Percentiles rank a stretch among this genome's conserved stretches.
These are phyloP conservation scores for Dactylonectria estremocensis DNA, from an alignment of 2,329 filamentous ascomycete genomes.

Conservation along the genomic window DNA sequence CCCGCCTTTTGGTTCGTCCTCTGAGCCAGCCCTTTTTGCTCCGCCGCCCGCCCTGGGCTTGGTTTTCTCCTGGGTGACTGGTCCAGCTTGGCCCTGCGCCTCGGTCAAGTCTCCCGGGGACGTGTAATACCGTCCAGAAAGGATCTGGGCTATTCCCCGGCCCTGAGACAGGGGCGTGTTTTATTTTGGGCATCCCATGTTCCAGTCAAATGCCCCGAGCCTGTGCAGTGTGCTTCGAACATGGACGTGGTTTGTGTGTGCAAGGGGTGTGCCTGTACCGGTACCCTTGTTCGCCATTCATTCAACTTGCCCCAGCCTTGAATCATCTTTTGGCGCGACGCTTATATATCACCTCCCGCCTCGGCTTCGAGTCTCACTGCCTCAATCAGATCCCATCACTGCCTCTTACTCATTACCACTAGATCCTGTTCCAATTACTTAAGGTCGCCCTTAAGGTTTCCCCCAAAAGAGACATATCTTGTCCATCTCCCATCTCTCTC, in stretches of 20 bases:
- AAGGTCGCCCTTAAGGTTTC: neutral
- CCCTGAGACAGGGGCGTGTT: conserved; percentile 3
- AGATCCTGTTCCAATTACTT: neutral
- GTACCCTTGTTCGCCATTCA: neutral
- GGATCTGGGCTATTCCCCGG: neutral
- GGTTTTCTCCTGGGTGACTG: neutral
- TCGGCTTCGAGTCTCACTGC: conserved; percentile 14
- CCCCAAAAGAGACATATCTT: neutral
- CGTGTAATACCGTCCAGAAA: neutral
- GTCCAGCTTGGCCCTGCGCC: neutral
- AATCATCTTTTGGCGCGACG: conserved; percentile 29
- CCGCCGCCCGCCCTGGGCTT: no score
- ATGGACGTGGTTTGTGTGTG: neutral
- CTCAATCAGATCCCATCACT: conserved; percentile 18
- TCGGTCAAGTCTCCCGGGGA: neutral
- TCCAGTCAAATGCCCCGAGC: neutral
- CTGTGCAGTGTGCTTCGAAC: neutral
- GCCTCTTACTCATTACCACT: neutral
- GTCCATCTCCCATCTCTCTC: neutral
- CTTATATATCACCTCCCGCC: conserved; percentile 19
- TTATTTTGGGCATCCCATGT: neutral
- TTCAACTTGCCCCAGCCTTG: conserved; percentile 6
- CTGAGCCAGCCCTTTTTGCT: neutral
- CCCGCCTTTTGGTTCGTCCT: neutral
- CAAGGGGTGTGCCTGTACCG: no score